A percentile compares a stretch with the other conserved stretches of the same genome.
Conservation (phyloP, 2,329 filamentous ascomycete genomes). For the Epichloe brachyelytri region DNA sequence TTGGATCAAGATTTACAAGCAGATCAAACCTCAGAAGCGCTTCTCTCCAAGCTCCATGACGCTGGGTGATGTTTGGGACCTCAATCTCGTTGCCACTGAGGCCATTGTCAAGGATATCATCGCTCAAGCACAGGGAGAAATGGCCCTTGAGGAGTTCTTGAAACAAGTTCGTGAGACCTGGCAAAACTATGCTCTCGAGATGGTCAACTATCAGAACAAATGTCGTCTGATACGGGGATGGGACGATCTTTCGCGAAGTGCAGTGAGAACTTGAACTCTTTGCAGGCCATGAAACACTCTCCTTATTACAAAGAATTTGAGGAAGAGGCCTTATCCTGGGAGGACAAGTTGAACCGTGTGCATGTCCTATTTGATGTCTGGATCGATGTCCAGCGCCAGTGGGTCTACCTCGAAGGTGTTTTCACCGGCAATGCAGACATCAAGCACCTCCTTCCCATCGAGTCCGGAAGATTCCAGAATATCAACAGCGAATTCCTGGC, state of each 20-base stretch:
- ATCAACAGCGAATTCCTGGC: slow-evolving; percentile 98
- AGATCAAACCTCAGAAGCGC: slow-evolving; percentile 79
- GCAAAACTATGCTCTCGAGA: slow-evolving; percentile 87
- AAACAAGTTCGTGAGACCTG: slow-evolving; percentile 94
- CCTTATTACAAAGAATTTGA: slow-evolving; percentile 99
- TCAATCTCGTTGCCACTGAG: slow-evolving; percentile 81
- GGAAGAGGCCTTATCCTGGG: slow-evolving; percentile 91
- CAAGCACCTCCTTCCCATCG: slow-evolving; percentile 91
- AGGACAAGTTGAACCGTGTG: slow-evolving; percentile 93
- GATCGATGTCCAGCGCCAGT: slow-evolving; percentile 99
- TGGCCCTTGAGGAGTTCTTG: slow-evolving; percentile 95
- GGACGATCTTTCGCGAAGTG: slow-evolving; percentile 99
- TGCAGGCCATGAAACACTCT: slow-evolving; percentile 97
- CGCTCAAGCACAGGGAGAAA: slow-evolving; percentile 89
- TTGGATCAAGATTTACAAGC: slow-evolving; percentile 97
- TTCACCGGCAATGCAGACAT: slow-evolving; percentile 99
- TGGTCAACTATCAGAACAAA: slow-evolving; percentile 97
- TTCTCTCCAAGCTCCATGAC: slow-evolving; percentile 93
- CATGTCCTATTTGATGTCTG: slow-evolving; percentile 98
- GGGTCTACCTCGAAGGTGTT: slow-evolving; percentile 97
- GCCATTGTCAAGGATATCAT: slow-evolving; percentile 85
- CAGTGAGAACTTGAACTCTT: slow-evolving; percentile 91
- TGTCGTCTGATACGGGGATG: slow-evolving; percentile 94
- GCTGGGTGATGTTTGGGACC: slow-evolving; percentile 96
- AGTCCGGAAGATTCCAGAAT: slow-evolving; percentile 94